phyloP scores from a whole-genome alignment of 2,329 filamentous ascomycete species.

The Pezicula rhizophila region DNA sequence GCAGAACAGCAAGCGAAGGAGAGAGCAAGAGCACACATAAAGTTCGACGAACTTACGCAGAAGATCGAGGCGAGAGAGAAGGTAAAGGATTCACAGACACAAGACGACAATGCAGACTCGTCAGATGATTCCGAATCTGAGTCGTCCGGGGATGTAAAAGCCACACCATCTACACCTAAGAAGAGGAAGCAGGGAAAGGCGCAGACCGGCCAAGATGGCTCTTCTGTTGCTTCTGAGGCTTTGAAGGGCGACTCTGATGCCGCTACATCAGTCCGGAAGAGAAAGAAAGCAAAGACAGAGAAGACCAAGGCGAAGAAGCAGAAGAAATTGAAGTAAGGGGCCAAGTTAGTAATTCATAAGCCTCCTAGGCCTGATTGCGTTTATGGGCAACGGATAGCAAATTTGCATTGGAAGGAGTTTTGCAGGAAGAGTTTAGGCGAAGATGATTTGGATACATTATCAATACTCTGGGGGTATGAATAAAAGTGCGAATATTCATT shows the following conservation, averaged over 20 bases:
- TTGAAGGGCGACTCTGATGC: slow-evolving; percentile 2
- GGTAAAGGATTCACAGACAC: slow-evolving; percentile 27
- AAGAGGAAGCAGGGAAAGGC: slow-evolving; percentile 27
- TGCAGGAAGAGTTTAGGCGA: no score
- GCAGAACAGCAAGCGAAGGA: slow-evolving; percentile 44
- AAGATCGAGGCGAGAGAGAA: slow-evolving; percentile 24
- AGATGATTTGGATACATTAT: no score
- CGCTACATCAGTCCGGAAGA: slow-evolving; percentile 8
- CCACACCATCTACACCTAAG: slow-evolving; percentile 7
- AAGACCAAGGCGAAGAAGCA: neutral
- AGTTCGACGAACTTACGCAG: slow-evolving; percentile 36
- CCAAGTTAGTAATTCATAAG: no score
- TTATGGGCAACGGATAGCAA: no score
- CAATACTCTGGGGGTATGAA: no score
- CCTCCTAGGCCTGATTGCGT: no score
- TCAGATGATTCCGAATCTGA: slow-evolving; percentile 14
- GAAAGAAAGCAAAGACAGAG: slow-evolving; percentile 2
- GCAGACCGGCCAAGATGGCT: slow-evolving; percentile 5
- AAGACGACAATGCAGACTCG: slow-evolving; percentile 9
- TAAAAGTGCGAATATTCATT: no score
- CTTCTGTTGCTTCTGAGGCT: neutral
- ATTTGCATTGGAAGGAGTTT: no score
- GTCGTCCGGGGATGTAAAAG: slow-evolving; percentile 4
- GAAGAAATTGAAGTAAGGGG: neutral
- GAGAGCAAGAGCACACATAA: slow-evolving; percentile 41